A percentile compares a stretch with the other conserved stretches of the same genome.
Conservation (phyloP, 108 stramenopile genomes). For the Cyclostephanos invisitatus region DNA sequence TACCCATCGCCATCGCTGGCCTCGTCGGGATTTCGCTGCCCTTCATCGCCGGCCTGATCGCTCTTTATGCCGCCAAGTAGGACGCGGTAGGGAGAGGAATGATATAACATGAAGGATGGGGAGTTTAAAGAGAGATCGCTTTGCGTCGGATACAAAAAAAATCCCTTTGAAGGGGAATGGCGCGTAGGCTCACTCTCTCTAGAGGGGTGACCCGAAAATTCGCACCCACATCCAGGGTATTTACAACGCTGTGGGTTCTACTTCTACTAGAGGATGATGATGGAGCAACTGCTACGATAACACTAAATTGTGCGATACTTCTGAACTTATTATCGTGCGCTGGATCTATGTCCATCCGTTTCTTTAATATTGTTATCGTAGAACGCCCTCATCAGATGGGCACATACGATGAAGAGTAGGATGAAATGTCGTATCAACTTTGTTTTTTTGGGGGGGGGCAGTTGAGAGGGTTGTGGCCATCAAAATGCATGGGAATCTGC, state of each 20-base stretch:
- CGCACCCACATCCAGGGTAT: background rate
- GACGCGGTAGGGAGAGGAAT: background rate
- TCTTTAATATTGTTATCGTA: no score
- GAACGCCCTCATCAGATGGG: background rate
- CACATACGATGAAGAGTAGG: background rate
- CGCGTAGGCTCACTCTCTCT: background rate
- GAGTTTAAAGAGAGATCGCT: background rate
- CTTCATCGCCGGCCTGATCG: conserved; percentile 84
- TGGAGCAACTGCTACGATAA: background rate
- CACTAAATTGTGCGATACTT: background rate
- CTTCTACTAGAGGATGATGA: background rate
- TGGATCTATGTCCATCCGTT: background rate
- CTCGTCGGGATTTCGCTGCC: conserved; percentile 79
- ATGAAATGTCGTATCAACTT: background rate
- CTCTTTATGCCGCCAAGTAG: conserved; percentile 82
- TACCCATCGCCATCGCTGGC: conserved; percentile 84
- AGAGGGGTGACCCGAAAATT: background rate
- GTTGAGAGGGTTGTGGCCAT: no score
- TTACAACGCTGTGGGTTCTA: no score
- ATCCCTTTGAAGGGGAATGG: background rate
- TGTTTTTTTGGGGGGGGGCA: background rate
- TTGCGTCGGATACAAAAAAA: background rate
- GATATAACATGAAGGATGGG: background rate
- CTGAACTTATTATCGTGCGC: background rate
- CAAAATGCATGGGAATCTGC: no score